phyloP scores from a whole-genome alignment of 495 filamentous ascomycete genomes.

The Elasticomyces elasticus region DNA sequence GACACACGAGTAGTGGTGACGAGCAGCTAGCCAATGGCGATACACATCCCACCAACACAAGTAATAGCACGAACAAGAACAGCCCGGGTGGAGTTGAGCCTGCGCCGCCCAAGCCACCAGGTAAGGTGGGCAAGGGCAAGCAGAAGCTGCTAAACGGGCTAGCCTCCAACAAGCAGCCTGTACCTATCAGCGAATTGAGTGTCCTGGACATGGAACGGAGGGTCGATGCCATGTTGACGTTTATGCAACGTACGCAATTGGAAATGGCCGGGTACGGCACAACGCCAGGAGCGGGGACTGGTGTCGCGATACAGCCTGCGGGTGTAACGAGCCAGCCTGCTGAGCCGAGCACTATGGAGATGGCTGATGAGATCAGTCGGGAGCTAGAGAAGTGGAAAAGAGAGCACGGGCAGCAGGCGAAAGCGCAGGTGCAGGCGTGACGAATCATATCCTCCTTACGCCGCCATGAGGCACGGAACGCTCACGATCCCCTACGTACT shows the following conservation, averaged over 20 bases:
- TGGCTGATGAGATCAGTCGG: slow-evolving; percentile 36
- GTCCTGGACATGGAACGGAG: slow-evolving; percentile 88
- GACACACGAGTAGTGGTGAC: slow-evolving; percentile 41
- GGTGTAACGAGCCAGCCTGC: slow-evolving; percentile 2
- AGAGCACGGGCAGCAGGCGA: slow-evolving; percentile 20
- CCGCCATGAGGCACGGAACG: too few species aligned
- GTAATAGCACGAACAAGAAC: slow-evolving; percentile 15
- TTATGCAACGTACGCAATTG: slow-evolving; percentile 80
- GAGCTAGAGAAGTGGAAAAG: slow-evolving; percentile 33
- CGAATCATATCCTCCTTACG: too few species aligned
- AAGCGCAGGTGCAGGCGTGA: too few species aligned
- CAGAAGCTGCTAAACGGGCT: slow-evolving; percentile 19
- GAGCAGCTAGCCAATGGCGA: slow-evolving; percentile 27
- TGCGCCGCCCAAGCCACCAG: background rate
- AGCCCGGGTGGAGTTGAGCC: slow-evolving; percentile 5
- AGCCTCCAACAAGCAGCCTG: slow-evolving; percentile 40
- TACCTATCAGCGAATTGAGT: slow-evolving; percentile 59
- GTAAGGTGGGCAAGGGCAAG: slow-evolving; percentile 23
- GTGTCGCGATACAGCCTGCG: slow-evolving; percentile 3
- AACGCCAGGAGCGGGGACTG: slow-evolving; percentile 24
- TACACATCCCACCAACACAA: slow-evolving; percentile 31
- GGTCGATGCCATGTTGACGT: slow-evolving; percentile 74
- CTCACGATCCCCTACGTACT: too few species aligned
- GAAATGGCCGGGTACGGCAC: slow-evolving; percentile 61
- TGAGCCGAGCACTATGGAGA: slow-evolving; percentile 25